phyloP scores from a whole-genome alignment of 2,329 filamentous ascomycete genomes.

The Penicillium sp. region DNA sequence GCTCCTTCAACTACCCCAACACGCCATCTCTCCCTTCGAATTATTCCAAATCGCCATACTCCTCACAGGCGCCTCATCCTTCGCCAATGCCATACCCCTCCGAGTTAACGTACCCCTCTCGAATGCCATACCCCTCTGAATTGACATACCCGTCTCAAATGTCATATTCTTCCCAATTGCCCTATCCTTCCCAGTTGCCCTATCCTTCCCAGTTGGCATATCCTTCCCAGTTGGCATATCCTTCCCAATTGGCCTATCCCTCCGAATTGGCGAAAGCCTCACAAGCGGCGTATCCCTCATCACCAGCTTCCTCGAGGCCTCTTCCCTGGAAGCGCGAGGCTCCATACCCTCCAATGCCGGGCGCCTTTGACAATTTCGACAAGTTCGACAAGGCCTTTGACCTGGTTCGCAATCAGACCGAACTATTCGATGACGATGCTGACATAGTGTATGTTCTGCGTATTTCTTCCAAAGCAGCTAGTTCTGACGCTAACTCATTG shows the following conservation, averaged over 20 bases:
- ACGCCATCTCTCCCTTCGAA: not conserved
- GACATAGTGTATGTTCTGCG: conserved; percentile 2
- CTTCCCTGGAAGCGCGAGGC: conserved; percentile 1
- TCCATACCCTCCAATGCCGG: not conserved
- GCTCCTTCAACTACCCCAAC: not conserved
- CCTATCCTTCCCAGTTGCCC: no score
- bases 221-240: not conserved
- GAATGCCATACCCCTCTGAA: not conserved
- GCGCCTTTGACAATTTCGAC: not conserved
- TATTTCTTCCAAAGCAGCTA: not conserved
- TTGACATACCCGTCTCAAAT: not conserved
- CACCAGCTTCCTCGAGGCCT: not conserved
- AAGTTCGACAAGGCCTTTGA: conserved; percentile 2
- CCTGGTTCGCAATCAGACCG: conserved; percentile 1
- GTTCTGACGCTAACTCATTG: conserved; percentile 4
- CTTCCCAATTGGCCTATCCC: not conserved
- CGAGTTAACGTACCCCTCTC: not conserved
- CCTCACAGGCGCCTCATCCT: not conserved
- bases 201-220: not conserved
- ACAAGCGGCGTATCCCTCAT: not conserved
- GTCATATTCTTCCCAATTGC: no score
- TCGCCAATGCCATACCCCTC: not conserved
- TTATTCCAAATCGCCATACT: not conserved
- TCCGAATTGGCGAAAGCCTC: not conserved
- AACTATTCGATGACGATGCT: conserved; percentile 6